Base-by-base conservation (phyloP, 306 rosid species). In the Fagus crenata region DNA sequence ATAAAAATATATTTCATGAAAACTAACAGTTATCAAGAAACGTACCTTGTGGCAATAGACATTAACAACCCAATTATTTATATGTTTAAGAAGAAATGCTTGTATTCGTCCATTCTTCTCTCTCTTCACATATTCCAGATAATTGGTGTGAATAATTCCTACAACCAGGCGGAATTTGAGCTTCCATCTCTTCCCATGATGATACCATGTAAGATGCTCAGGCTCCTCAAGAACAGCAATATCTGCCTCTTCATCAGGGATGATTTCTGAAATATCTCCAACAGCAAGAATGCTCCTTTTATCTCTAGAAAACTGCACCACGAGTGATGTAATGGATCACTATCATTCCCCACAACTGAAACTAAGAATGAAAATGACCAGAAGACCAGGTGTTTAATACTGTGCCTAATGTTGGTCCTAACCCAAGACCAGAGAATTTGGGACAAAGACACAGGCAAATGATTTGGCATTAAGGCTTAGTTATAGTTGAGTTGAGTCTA, bases 111-210 rank as follows among this genome's bases (percentile, higher is more conserved):
- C 99, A 54, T 92, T 92, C 92, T 84, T 95, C 89, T 95, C 99
- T 80, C 99, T 84, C 90, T 88, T 92, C 87, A 92, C 99, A 86
- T 95, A 95, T 82, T 87, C 99, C 86, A 95, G 77, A 84, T 95
- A 95, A 85, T 95, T 95, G 9, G 99, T 95, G 87, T 95, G 99
- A 74, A 95, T 84, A 60, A 95, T 89, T 79, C 99, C 97, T 22
- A 95, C 36, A 74, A 92, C 99, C 51, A 89, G 84, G 56, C 80
- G 74, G 80, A 95, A 95, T 83, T 95, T 92, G 68, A 79, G 85
- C 85, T 95, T 92, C 99, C 99, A 95, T 86, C 97, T 89, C 81
- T 87, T 92, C 82, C 99, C 99, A 80, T 95, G 99, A 77, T 95
- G 99, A 83, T 77, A 95, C 99, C 99, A 95, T 9, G 99, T 95